A percentile compares a stretch with the other conserved stretches of the same genome.
Evolutionary conservation across 2,329 filamentous ascomycete species (phyloP).

Genomic region (Penicillium rolfsii): DNA sequence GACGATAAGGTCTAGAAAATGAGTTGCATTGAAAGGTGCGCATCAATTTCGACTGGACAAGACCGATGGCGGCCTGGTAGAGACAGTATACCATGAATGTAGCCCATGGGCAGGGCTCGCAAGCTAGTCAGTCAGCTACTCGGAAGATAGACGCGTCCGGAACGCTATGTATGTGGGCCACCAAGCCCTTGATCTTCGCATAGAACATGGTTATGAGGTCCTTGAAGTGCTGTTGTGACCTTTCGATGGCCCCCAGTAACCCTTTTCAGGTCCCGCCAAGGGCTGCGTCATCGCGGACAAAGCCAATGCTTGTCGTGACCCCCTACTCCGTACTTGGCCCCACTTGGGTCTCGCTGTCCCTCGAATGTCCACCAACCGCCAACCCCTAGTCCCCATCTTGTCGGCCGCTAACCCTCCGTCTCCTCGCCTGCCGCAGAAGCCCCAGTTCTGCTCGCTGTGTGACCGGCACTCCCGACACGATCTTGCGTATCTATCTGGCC

Average conservation of each 20-base stretch:
- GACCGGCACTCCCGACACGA: neutral
- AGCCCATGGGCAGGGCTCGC: neutral
- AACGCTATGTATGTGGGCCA: neutral
- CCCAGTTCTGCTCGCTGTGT: neutral
- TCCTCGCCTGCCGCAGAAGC: neutral
- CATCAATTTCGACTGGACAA: neutral
- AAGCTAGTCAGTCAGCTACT: neutral
- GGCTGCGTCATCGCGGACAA: slow-evolving; percentile 6
- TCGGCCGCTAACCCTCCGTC: neutral
- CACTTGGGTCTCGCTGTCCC: neutral
- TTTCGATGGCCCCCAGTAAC: neutral
- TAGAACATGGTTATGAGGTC: neutral
- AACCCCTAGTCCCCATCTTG: neutral
- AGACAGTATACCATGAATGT: neutral
- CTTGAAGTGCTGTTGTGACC: neutral
- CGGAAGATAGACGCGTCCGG: neutral
- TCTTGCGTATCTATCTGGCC: neutral
- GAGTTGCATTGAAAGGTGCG: neutral
- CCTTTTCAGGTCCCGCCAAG: neutral
- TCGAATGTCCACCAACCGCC: neutral
- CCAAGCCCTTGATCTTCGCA: neutral
- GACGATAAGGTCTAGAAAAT: no score
- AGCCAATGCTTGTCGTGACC: slow-evolving; percentile 6
- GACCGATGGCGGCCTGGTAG: neutral
- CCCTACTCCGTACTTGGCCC: slow-evolving; percentile 10